phyloP scores from a whole-genome alignment of 352 stramenopile species.

The Phytophthora cryptogea region DNA sequence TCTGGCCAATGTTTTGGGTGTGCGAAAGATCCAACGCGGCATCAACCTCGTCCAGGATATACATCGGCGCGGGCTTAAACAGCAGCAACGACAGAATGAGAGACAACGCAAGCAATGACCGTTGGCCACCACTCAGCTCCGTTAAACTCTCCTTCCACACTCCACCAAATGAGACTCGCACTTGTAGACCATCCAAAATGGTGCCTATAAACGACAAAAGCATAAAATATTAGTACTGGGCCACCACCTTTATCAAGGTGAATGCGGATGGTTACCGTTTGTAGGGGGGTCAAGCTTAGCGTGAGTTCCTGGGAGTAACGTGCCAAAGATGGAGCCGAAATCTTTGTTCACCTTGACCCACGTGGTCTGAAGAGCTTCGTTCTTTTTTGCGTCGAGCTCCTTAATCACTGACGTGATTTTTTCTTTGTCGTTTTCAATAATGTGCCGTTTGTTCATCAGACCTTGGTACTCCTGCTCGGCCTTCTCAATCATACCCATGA shows the following conservation, averaged over 20 bases:
- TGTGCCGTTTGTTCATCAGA: conserved; percentile 96
- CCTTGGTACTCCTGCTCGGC: conserved; percentile 98
- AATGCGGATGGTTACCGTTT: conserved; percentile 54
- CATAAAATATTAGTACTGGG: conserved; percentile 9
- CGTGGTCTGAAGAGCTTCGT: conserved; percentile 95
- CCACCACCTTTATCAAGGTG: background rate
- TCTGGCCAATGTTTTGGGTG: conserved; percentile 99
- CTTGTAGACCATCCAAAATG: conserved; percentile 95
- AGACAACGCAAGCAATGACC: conserved; percentile 98
- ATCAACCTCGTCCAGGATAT: conserved; percentile 99
- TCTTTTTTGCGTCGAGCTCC: conserved; percentile 99
- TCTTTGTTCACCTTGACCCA: conserved; percentile 99
- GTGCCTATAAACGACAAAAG: conserved; percentile 47
- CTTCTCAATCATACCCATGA: conserved; percentile 99
- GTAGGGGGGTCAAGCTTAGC: conserved; percentile 98
- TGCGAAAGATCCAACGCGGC: conserved; percentile 98
- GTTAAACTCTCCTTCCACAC: conserved; percentile 99
- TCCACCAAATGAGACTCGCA: conserved; percentile 98
- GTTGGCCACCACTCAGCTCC: conserved; percentile 98
- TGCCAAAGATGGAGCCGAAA: conserved; percentile 99
- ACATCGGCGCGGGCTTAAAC: conserved; percentile 99
- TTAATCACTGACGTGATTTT: conserved; percentile 99
- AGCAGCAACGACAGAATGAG: conserved; percentile 98
- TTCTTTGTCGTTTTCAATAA: conserved; percentile 99
- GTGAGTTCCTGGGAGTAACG: conserved; percentile 95